Conservation (phyloP, 2,329 filamentous ascomycete genomes). For the Ceratocystis cubensis region DNA sequence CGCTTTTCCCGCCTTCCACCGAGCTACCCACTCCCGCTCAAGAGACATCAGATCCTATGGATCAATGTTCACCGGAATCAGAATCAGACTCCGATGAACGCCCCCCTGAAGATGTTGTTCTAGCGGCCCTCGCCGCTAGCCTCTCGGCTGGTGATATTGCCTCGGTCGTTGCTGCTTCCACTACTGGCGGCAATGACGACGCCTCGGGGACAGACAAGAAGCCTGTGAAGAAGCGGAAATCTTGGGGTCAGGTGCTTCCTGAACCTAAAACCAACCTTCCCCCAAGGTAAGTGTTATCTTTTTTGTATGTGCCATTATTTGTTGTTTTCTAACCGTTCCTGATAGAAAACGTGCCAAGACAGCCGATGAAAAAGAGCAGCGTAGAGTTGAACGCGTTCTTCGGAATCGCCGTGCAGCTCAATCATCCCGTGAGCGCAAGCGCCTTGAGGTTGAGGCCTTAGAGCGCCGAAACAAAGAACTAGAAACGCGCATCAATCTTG, state of each 20-base stretch:
- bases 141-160: slow-evolving; percentile 18
- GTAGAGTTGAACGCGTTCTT: slow-evolving; percentile 90
- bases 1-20: slow-evolving; percentile 34
- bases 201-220: slow-evolving; percentile 47
- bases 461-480: slow-evolving; percentile 63
- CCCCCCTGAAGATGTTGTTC: slow-evolving; percentile 23
- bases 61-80: slow-evolving; percentile 40
- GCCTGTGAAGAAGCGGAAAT: slow-evolving; percentile 85
- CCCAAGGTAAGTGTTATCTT: slow-evolving; percentile 50
- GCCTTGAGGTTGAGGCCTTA: slow-evolving; percentile 73
- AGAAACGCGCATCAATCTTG: slow-evolving; percentile 47
- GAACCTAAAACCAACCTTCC: slow-evolving; percentile 94
- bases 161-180: slow-evolving; percentile 19
- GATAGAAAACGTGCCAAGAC: slow-evolving; percentile 90
- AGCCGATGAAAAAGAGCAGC: slow-evolving; percentile 96
- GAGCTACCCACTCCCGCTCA: slow-evolving; percentile 25
- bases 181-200: slow-evolving; percentile 21
- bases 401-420: slow-evolving; percentile 92
- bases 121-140: slow-evolving; percentile 23
- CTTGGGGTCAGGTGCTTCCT: slow-evolving; percentile 93
- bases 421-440: slow-evolving; percentile 89
- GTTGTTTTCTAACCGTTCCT: neutral
- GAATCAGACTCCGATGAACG: slow-evolving; percentile 25
- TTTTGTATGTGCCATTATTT: neutral
- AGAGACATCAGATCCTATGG: slow-evolving; percentile 34